Base-by-base conservation (phyloP, 2,329 filamentous ascomycete genomes). In the Aureobasidium sp. region DNA sequence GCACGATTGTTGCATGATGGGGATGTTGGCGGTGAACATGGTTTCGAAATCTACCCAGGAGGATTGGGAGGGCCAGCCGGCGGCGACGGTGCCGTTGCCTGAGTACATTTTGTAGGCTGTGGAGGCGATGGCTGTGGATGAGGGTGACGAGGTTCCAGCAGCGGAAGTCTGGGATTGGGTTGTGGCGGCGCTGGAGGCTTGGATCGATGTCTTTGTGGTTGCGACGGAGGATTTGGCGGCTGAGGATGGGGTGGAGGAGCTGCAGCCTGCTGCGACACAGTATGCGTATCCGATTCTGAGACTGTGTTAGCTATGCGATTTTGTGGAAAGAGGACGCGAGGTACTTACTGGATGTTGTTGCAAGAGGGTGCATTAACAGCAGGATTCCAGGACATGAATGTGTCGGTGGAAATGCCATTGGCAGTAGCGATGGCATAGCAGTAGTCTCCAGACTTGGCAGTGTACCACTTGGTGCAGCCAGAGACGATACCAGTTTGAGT, bases 1-100 rank as follows among this genome's bases (percentile, higher is more conserved):
- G 69, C 76, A 79, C 14, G 74, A 74, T 27, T 62, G 62, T 25
- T 67, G 65, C 64, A 78, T 75, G 53, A 68, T 69, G 21, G 67
- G 59, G 48, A 67, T 66, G 64, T 77, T 78, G 55, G 68, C 67
- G 1, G 63, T 48, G 61, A 69, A 74, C 72, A 74, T 69, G 8
- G 66, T 60, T 42, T 74, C 71, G 63, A 75, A 77, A 30, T 62
- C 44, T 39, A 72, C 62, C 75, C 75, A 77, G n/a, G 67, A 45
- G 30, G 62, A 63, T 61, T 69, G 63, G 7, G 66, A 51, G 0
- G 75, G 75, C 75, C 75, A 77, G 51, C 75, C 75, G 34, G 69
- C 66, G 6, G 66, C 65, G 16, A 65, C 59, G 10, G 71, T 69
- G 21, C 74, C 75, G 45, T 75, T 68, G 27, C 75, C 75, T 5